Base-by-base conservation (phyloP, 176 grass and related monocot species). In the Calamus simplicifolius region DNA sequence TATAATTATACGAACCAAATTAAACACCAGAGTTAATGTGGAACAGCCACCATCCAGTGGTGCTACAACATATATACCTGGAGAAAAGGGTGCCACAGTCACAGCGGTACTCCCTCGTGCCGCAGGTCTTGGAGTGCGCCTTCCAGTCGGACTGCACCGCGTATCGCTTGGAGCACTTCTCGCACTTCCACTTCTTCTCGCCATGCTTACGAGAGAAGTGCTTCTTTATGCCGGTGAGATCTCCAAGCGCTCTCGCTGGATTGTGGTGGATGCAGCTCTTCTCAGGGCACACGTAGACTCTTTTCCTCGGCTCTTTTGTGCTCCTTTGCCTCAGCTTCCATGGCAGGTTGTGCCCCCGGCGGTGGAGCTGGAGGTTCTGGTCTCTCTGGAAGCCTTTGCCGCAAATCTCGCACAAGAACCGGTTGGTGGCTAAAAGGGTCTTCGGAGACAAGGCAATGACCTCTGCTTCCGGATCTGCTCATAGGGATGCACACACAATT, bases 121-220 rank as follows among this genome's bases (percentile, higher is more conserved):
- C 65, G 65, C 65, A 68, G 28, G 65, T 68, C 65, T 68, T 68
- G 18, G 52, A 27, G 51, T 68, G 65, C 10, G 65, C 65, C 52
- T 68, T 68, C 52, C 65, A 68, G 52, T 68, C 65, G 5, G 65
- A 68, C 65, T 48, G 65, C 65, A 68, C 65, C 17, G 65, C 65
- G 29, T 68, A 68, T 4, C 52, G 51, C 65, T 68, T 68, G 3
- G 52, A 30, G 65, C 65, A 68, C 28, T 48, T 68, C 27, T 68
- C 65, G 65, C 65, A 68, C 65, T 68, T 68, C 65, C 65, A 68
- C 65, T 38, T 31, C 51, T 68, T 68, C 52, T 68, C 65, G 28
- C 65, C 65, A 29, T 68, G 65, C 65, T 68, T 68, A 18, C 65
- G 27, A 52, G 52, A 68, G 52, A 68, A 68, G 52, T 68, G 65